These are phyloP conservation scores for Anaeromyces robustus DNA, from an alignment of 192 early-diverging fungal genomes.

Conservation along the genomic window DNA sequence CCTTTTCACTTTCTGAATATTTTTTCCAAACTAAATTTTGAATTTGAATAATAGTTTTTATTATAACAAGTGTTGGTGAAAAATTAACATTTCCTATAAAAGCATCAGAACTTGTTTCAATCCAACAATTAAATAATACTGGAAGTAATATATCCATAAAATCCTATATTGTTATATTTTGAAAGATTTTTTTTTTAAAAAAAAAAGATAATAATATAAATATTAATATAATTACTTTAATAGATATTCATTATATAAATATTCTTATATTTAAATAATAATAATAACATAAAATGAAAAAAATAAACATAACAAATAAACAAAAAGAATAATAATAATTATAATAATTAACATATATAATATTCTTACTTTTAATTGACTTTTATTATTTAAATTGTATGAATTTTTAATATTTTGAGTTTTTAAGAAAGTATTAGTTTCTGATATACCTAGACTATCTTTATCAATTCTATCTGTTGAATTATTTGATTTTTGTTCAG, in stretches of 20 bases:
- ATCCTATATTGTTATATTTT: neutral
- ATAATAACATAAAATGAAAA: no score
- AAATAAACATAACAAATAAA: no score
- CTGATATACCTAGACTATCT: neutral
- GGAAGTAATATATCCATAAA: neutral
- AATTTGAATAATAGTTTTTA: neutral
- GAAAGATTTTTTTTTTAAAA: no score
- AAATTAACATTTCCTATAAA: neutral
- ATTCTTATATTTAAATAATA: no score
- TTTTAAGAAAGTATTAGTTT: neutral
- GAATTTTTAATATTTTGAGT: neutral
- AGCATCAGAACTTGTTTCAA: neutral
- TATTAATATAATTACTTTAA: no score
- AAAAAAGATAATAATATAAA: no score
- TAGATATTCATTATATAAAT: no score
- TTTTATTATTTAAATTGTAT: neutral
- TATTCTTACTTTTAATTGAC: neutral
- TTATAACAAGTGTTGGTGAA: neutral
- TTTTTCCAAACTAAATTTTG: neutral
- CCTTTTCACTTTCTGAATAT: neutral
- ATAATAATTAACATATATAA: no score
- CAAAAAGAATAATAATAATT: no score
- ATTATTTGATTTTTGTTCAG: neutral
- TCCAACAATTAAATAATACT: neutral
- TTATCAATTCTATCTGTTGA: neutral